phyloP scores from a whole-genome alignment of 805 yeast genomes.

The Wickerhamomyces alni region DNA sequence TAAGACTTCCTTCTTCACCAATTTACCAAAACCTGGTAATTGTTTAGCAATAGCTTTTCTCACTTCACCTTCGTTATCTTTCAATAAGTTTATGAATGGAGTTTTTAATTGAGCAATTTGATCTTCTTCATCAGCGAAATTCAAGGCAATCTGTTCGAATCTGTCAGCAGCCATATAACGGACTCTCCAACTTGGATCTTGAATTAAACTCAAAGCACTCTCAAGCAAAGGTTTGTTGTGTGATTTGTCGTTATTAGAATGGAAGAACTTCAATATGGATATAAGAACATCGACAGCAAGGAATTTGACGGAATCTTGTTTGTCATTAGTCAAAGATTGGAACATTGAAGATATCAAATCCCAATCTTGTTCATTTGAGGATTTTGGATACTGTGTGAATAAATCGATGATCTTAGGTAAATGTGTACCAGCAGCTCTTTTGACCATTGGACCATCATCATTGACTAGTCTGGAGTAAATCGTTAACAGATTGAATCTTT shows the following conservation, averaged over 20 bases:
- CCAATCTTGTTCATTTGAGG: constrained; percentile 58
- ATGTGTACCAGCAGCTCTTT: constrained; percentile 86
- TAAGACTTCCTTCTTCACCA: constrained; percentile 48
- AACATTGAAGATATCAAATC: constrained; percentile 79
- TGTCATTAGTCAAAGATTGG: constrained; percentile 69
- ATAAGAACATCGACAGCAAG: constrained; percentile 83
- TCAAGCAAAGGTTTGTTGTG: constrained; percentile 59
- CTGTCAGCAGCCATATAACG: constrained; percentile 97
- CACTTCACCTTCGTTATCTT: constrained; percentile 94
- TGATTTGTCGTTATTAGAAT: constrained; percentile 46
- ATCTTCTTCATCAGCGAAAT: constrained; percentile 50
- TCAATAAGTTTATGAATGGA: constrained; percentile 71
- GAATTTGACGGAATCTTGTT: constrained; percentile 92
- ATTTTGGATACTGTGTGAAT: constrained; percentile 41
- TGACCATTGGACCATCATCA: constrained; percentile 97
- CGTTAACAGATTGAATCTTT: constrained; percentile 57
- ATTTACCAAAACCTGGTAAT: constrained; percentile 65
- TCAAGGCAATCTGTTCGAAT: constrained; percentile 65
- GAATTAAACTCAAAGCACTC: constrained; percentile 64
- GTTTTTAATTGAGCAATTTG: constrained; percentile 45
- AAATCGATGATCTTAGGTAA: constrained; percentile 69
- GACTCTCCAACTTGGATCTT: constrained; percentile 96
- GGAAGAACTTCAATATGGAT: constrained; percentile 68
- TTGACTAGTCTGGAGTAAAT: constrained; percentile 65
- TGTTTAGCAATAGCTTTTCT: constrained; percentile 92